Base-by-base conservation (phyloP, 2,329 filamentous ascomycete genomes). In the Torrubiellomyces zombiae region DNA sequence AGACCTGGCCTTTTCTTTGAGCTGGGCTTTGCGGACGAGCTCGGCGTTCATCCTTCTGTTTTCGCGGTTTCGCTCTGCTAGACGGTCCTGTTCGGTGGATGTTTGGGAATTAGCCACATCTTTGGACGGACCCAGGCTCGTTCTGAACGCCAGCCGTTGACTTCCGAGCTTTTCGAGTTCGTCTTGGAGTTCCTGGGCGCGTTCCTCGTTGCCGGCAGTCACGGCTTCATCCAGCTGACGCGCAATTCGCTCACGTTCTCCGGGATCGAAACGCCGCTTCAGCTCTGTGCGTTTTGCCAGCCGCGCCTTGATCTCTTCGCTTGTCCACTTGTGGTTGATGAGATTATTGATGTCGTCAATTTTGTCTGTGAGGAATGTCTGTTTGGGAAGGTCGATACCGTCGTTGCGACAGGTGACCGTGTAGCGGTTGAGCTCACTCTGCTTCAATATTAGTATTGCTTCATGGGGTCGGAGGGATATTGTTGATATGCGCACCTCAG, bases 1-100 rank as follows among this genome's bases (percentile, higher is more conserved):
- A 38, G 58, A 58, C 35, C 62, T 63, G 24, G 67, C 66, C 38
- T 74, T 67, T 53, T 98, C 89, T 37, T 76, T 75, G 28, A 93
- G 61, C 45, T 94, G 79, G 1, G 85, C 86, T 48, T 80, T 79
- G 31, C 86, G 80, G n/a, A 95, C 78, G 23, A 79, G 75, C 45
- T 93, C 80, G n/a, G 69, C 67, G 43, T 94, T 94, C 37, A 75
- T 66, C 30, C 75, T 72, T 32, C 86, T 75, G 50, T 93, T 94
- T 43, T 78, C 71, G 15, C 69, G 63, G 51, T 98, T 98, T 36
- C 93, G 62, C 41, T 77, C 67, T 0, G 80, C 79, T 14, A 95
- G 64, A 15, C 79, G 75, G 35, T 92, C 81, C 47, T 86, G 81
- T 47, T 91, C 77, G 17, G 64, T 58, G 7, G 62, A 56, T 38